These are phyloP conservation scores for Microdochium paspali DNA, from an alignment of 2,329 filamentous ascomycete species.

Conservation along the genomic window DNA sequence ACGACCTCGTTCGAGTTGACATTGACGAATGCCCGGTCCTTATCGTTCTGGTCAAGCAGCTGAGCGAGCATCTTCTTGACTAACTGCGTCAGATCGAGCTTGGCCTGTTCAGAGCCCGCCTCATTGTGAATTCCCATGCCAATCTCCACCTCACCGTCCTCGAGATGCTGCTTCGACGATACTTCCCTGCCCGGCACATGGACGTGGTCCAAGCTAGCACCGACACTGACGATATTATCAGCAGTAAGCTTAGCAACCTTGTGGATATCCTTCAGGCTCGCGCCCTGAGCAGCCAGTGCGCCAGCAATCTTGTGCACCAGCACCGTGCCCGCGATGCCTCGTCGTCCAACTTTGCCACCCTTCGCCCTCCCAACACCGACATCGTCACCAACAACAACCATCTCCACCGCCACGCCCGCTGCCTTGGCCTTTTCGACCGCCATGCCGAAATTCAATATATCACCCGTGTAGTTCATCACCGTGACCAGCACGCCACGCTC, in stretches of 20 bases:
- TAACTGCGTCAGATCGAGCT: conserved; percentile 41
- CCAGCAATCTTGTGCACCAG: conserved; percentile 86
- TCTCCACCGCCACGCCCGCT: conserved; percentile 67
- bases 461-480: conserved; percentile 91
- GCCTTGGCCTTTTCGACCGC: conserved; percentile 87
- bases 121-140: conserved; percentile 78
- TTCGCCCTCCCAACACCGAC: conserved; percentile 75
- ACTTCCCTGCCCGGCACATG: conserved; percentile 73
- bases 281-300: conserved; percentile 66
- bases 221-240: conserved; percentile 74
- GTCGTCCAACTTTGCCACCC: conserved; percentile 83
- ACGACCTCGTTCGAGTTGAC: conserved; percentile 57
- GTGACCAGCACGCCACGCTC: conserved; percentile 74
- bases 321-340: conserved; percentile 86
- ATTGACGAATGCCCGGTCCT: conserved; percentile 60
- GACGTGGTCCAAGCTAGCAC: conserved; percentile 81
- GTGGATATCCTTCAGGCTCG: conserved; percentile 59
- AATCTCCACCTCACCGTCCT: conserved; percentile 47
- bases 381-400: conserved; percentile 89
- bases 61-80: conserved; percentile 60
- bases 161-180: conserved; percentile 46
- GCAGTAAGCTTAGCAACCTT: conserved; percentile 62
- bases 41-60: conserved; percentile 55
- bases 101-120: conserved; percentile 43
- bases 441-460: conserved; percentile 88